Evolutionary conservation across 805 yeast genomes (phyloP).

Genomic region (Debaryomyces prosopidis): DNA sequence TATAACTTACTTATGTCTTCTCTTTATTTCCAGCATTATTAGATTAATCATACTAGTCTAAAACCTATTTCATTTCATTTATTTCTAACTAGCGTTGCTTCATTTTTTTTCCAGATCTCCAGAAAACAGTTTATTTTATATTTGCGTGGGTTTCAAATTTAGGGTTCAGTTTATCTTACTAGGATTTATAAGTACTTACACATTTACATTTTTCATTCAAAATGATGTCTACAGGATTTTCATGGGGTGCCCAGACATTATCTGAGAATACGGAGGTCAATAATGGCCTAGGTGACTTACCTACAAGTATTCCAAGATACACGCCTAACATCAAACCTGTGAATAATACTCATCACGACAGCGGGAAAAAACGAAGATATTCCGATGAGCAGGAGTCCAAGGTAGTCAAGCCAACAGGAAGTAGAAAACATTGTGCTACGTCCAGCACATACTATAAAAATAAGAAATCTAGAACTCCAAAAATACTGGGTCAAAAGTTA

Average conservation of each 20-base stretch:
- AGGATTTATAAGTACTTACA: not conserved
- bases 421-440: constrained; percentile 1
- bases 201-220: not conserved
- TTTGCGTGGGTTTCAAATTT: not conserved
- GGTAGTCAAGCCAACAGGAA: constrained; percentile 4
- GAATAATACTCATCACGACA: constrained; percentile 1
- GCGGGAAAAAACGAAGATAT: constrained; percentile 13
- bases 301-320: constrained; percentile 1
- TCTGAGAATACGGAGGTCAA: not conserved
- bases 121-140: not conserved
- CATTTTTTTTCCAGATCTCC: not conserved
- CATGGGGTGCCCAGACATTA: constrained; percentile 22
- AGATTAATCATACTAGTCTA: not conserved
- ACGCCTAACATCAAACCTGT: constrained; percentile 2
- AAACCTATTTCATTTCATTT: not conserved
- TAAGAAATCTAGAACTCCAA: constrained; percentile 41
- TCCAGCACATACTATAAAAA: constrained; percentile 6
- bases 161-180: not conserved
- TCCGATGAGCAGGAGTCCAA: constrained; percentile 12
- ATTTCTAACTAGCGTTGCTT: constrained; percentile 1
- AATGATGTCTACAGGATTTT: constrained; percentile 30
- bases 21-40: not conserved
- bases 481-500: constrained; percentile 56
- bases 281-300: constrained; percentile 1
- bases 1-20: not conserved